Evolutionary conservation across 139 green algal genomes (phyloP), one percentile per base, ranked within the genome.

Genomic region (Ulvella scutata): DNA sequence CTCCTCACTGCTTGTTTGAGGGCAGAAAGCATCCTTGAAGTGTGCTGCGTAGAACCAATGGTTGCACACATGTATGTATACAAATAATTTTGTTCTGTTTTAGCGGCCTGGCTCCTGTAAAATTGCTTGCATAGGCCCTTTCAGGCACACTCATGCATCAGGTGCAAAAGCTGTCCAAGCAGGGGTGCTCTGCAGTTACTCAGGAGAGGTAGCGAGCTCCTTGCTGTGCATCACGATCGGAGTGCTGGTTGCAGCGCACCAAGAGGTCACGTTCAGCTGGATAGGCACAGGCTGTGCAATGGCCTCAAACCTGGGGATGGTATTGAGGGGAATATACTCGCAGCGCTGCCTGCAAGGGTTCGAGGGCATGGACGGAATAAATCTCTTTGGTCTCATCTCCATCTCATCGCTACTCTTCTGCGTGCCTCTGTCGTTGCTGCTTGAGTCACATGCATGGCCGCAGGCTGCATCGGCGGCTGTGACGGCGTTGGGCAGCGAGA

Each of bases 281-380:
- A 75, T 61, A n/a, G 91, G 91, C 20, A 96, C 95, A 83, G 92
- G 92, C 80, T 92, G 90, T 75, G 91, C 91, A 60, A 95, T 96
- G 89, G 83, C 93, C 43, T 89, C 79, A 79, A 96, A 96, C 76
- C 39, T 96, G 29, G 91, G 91, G 79, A 96, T 96, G 91, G 91
- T 96, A 77, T 82, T 96, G 75, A 82, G 91, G 33, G 94, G 94
- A 80, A 93, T 96, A 72, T 92, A 91, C 82, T 92, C 86, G 74
- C 95, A 96, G 80, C 96, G 96, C 81, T 82, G 78, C 62, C 87
- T 96, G n/a, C 86, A 83, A 36, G 83, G 95, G 59, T 92, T 90
- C 79, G 93, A 93, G 85, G 88, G 92, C 74, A 88, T 96, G n/a
- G 89, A 95, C 67, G 91, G 91, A 72, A 96, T 95, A 83, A 96